phyloP scores from a whole-genome alignment of 1,284 basidiomycete genomes.

The Tylopilus orsonianus region DNA sequence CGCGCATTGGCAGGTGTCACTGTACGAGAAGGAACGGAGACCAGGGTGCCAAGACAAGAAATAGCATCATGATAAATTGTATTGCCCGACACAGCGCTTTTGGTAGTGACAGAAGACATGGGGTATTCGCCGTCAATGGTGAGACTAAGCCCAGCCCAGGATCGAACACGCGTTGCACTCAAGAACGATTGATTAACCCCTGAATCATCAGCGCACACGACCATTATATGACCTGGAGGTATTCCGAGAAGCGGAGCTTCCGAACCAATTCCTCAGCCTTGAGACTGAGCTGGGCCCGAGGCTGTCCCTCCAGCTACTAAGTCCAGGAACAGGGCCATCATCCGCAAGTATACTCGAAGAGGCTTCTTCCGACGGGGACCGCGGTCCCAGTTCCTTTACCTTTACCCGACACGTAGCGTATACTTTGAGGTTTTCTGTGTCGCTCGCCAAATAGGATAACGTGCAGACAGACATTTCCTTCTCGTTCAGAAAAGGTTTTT shows the following conservation, averaged over 20 bases:
- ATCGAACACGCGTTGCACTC: slow-evolving; percentile 23
- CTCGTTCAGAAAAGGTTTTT: slow-evolving; percentile 28
- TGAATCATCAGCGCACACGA: slow-evolving; percentile 41
- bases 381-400: slow-evolving; percentile 44
- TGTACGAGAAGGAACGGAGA: slow-evolving; percentile 45
- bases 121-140: slow-evolving; percentile 47
- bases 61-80: slow-evolving; percentile 61
- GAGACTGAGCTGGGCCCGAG: slow-evolving; percentile 45
- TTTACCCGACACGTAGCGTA: slow-evolving; percentile 61
- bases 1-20: slow-evolving; percentile 38
- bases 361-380: slow-evolving; percentile 28
- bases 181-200: slow-evolving; percentile 43
- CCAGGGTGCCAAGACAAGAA: slow-evolving; percentile 50
- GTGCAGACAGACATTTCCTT: slow-evolving; percentile 35
- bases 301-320: slow-evolving; percentile 33
- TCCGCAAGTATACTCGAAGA: slow-evolving; percentile 27
- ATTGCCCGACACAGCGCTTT: slow-evolving; percentile 50
- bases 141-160: slow-evolving; percentile 33
- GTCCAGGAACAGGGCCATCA: slow-evolving; percentile 27
- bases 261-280: slow-evolving; percentile 57
- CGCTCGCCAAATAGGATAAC: slow-evolving; percentile 38
- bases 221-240: slow-evolving; percentile 38
- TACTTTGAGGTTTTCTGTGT: slow-evolving; percentile 50
- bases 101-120: slow-evolving; percentile 51
- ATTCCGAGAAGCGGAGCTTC: slow-evolving; percentile 33